Base-by-base conservation (phyloP, 1,139 yeast species). In the Sugiyamaella japonica region DNA sequence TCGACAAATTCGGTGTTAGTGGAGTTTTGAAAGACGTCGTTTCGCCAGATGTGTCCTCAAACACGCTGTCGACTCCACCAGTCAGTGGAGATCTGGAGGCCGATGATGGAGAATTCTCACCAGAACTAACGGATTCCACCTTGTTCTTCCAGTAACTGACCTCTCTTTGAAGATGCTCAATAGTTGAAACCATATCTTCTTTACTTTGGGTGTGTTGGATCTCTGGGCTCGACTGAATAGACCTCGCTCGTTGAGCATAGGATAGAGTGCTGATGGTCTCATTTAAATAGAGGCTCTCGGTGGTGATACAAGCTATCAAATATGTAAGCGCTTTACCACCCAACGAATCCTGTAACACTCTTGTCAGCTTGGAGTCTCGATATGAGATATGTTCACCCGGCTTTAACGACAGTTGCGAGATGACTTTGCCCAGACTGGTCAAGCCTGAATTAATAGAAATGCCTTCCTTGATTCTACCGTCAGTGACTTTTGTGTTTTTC, bases 271-370 rank as follows among this genome's bases (percentile, higher is more conserved):
- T 86, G 15, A 83, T 68, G 0, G 96, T 87, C 68, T 89, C 95
- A 25, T 86, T 91, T 34, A 61, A 38, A 45, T 59, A 63, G 41
- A 82, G 65, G 47, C 85, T 83, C 23, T 82, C 79, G 60, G 79
- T 79, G 1, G 91, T 87, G 9, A 89, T 78, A 4, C 95, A 87
- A 31, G 95, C 91, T 39, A 88, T 83, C 57, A 89, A 76, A 23
- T 86, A 78, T 0, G 96, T 89, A 61, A 85, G 85, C 0, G 96
- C 87, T 55, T 81, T 78, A 7, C 96, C 96, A 1, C 95, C 95
- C 25, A 89, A 74, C 0, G 95, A 86, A 65, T 88, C 95, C 64
- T 86, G 91, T 55, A 88, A 72, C 38, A 88, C 69, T 59, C 93
- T 76, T 0, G 96, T 88, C 55, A 89, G 76, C 66, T 86, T 86